Conservation (phyloP, 2,329 filamentous ascomycete genomes). For the Amphichorda felina region DNA sequence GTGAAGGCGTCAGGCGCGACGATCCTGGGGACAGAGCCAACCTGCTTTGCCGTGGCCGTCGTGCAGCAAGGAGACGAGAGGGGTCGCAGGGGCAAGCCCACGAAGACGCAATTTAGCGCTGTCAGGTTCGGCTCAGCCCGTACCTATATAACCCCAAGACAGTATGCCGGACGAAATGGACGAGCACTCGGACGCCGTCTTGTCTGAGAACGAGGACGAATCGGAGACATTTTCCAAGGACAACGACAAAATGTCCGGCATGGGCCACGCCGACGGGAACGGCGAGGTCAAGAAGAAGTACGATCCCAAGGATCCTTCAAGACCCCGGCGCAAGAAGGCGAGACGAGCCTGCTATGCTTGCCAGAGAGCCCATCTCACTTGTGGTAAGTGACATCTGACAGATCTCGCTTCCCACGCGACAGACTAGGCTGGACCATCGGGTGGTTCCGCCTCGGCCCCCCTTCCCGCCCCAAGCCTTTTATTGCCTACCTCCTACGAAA, state of each 20-base stretch:
- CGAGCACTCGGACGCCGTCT: slow-evolving; percentile 37
- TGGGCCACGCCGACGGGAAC: slow-evolving; percentile 29
- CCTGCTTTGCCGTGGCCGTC: slow-evolving; percentile 1
- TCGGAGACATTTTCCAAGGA: slow-evolving; percentile 32
- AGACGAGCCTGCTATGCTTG: slow-evolving; percentile 92
- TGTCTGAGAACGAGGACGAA: slow-evolving; percentile 50
- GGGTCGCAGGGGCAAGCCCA: too few relatives aligned
- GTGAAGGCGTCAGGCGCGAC: slow-evolving; percentile 1
- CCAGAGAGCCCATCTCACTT: slow-evolving; percentile 93
- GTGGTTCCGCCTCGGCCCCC: too few relatives aligned
- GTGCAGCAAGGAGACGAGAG: not conserved
- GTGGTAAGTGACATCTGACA: slow-evolving; percentile 57
- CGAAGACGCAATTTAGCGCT: too few relatives aligned
- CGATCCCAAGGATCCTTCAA: slow-evolving; percentile 78
- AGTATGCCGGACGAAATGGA: slow-evolving; percentile 44
- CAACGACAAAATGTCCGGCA: slow-evolving; percentile 35
- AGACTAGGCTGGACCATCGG: too few relatives aligned
- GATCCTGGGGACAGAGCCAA: slow-evolving; percentile 1
- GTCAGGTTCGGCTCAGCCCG: slow-evolving; percentile 1
- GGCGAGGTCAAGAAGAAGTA: slow-evolving; percentile 54
- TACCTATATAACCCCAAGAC: slow-evolving; percentile 37
- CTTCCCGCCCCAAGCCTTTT: not conserved
- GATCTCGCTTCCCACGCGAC: too few relatives aligned
- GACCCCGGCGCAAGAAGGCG: slow-evolving; percentile 90
- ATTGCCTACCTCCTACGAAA: not conserved